Evolutionary conservation across 768 basidiomycete genomes (phyloP).

Genomic region (Nevesoporus exiguus): DNA sequence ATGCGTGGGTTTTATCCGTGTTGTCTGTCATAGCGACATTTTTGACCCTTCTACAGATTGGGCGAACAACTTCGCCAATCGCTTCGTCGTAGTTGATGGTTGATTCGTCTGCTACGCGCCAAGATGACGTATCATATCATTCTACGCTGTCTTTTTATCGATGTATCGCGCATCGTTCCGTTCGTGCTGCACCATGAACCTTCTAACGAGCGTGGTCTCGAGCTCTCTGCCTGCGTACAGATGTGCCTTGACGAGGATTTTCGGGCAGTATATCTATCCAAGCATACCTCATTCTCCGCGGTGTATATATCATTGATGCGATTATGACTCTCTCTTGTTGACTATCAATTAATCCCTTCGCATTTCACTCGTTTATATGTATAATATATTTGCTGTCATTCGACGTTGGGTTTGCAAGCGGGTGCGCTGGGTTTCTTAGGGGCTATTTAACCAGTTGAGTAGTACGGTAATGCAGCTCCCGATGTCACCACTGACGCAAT

Average conservation of each 20-base stretch:
- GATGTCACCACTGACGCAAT: constrained; percentile 27
- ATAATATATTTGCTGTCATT: constrained; percentile 16
- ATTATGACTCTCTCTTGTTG: constrained; percentile 6
- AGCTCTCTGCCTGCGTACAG: constrained; percentile 28
- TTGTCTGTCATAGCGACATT: background rate
- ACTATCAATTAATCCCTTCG: constrained; percentile 10
- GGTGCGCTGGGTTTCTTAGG: background rate
- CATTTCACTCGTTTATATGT: constrained; percentile 12
- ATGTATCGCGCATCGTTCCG: constrained; percentile 67
- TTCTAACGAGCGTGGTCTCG: constrained; percentile 67
- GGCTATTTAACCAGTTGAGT: background rate
- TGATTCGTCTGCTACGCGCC: constrained; percentile 33
- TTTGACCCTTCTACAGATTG: constrained; percentile 27
- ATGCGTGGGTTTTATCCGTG: constrained; percentile 25
- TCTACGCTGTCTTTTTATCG: constrained; percentile 42
- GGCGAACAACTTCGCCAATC: constrained; percentile 36
- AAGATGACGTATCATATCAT: constrained; percentile 32
- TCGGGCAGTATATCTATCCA: constrained; percentile 20
- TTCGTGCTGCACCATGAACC: constrained; percentile 49
- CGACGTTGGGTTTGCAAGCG: background rate
- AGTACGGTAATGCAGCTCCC: background rate
- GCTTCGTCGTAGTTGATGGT: constrained; percentile 40
- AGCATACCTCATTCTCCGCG: constrained; percentile 5
- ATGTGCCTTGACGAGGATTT: constrained; percentile 25
- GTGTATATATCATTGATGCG: background rate